Conservation (phyloP, 306 rosid genomes). For the Medicago truncatula region DNA sequence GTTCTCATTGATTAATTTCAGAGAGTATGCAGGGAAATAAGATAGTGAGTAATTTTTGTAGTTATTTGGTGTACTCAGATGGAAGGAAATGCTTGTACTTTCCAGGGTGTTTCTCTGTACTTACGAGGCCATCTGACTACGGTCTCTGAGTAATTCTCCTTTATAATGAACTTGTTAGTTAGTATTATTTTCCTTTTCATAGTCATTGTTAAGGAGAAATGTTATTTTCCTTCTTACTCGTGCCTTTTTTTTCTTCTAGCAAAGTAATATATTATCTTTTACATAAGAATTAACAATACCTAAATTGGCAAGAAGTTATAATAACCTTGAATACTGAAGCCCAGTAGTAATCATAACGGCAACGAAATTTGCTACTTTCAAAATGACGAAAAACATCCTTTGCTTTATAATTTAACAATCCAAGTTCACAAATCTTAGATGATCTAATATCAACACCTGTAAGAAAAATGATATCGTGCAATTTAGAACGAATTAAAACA, state of each 20-base stretch:
- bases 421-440: constrained; percentile 88
- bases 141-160: constrained; percentile 8
- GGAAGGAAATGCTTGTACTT: constrained; percentile 24
- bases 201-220: constrained; percentile 15
- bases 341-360: constrained; percentile 96
- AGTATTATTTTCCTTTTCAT: background rate
- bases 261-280: constrained; percentile 19
- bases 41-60: background rate
- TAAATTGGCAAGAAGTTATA: constrained; percentile 6
- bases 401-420: constrained; percentile 78
- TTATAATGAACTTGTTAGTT: constrained; percentile 23
- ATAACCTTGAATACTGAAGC: constrained; percentile 88
- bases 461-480: constrained; percentile 36
- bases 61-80: constrained; percentile 23
- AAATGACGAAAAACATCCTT: constrained; percentile 74
- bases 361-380: constrained; percentile 74
- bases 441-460: constrained; percentile 96
- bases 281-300: constrained; percentile 29
- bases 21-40: background rate
- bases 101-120: constrained; percentile 8
- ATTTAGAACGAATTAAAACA: constrained; percentile 5
- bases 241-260: constrained; percentile 14
- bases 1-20: constrained; percentile 21
- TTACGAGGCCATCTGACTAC: constrained; percentile 16
- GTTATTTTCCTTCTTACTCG: constrained; percentile 26